phyloP scores from a whole-genome alignment of 805 yeast species.

The Lipomyces starkeyi region DNA sequence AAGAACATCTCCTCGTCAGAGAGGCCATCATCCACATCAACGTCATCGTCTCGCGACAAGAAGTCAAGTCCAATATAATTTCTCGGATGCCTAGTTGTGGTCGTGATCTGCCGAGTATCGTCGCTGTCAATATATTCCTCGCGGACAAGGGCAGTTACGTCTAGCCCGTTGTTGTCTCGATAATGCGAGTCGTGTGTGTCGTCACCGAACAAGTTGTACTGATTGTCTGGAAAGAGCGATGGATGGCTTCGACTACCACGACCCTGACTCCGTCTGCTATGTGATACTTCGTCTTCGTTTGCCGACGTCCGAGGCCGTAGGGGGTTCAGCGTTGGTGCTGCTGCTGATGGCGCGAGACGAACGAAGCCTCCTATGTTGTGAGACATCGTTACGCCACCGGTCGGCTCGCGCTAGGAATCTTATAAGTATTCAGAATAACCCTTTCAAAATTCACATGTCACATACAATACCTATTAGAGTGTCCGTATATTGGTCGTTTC shows the following conservation, averaged over 20 bases:
- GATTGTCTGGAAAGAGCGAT: background rate
- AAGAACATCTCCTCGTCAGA: slow-evolving; percentile 2
- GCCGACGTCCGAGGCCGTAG: background rate
- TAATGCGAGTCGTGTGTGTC: background rate
- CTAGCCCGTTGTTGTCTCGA: background rate
- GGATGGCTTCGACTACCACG: background rate
- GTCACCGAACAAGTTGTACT: background rate
- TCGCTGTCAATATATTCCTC: background rate
- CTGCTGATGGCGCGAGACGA: background rate
- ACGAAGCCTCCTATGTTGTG: background rate
- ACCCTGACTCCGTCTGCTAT: background rate
- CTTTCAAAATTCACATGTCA: slow-evolving; percentile 1
- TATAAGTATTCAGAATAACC: background rate
- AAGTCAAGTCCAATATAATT: background rate
- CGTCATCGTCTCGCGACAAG: background rate
- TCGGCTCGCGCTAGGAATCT: background rate
- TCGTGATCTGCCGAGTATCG: background rate
- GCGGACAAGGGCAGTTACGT: background rate
- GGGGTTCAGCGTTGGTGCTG: background rate
- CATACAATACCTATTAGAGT: background rate
- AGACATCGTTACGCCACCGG: background rate
- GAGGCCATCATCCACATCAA: background rate
- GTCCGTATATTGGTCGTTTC: background rate
- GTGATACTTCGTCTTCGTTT: background rate
- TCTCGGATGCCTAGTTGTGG: background rate